Evolutionary conservation across 2,329 filamentous ascomycete species (phyloP).

Genomic region (Penicillium sp.): DNA sequence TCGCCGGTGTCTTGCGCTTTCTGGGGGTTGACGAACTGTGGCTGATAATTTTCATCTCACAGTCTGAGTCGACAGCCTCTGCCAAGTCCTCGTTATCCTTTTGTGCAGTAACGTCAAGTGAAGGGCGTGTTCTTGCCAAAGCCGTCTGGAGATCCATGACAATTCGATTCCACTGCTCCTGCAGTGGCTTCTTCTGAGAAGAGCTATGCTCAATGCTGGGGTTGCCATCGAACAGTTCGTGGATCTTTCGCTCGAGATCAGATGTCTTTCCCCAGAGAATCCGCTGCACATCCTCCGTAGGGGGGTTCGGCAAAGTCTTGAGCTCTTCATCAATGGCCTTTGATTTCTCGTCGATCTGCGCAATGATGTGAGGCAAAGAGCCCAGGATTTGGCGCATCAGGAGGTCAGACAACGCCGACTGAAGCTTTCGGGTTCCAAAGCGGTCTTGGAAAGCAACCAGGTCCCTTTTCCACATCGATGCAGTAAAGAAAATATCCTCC

Average conservation of each 20-base stretch:
- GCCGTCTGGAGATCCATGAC: constrained; percentile 54
- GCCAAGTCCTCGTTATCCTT: constrained; percentile 40
- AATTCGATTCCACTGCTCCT: constrained; percentile 45
- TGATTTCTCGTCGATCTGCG: constrained; percentile 50
- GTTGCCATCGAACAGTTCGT: constrained; percentile 55
- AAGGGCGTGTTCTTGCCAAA: constrained; percentile 46
- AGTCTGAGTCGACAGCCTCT: constrained; percentile 26
- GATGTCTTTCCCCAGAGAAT: constrained; percentile 62
- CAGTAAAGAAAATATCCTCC: constrained; percentile 54
- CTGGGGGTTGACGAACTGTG: not conserved
- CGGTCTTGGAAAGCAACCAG: constrained; percentile 43
- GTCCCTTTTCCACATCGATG: constrained; percentile 47
- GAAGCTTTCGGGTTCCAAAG: constrained; percentile 56
- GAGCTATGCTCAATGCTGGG: constrained; percentile 7
- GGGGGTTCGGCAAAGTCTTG: constrained; percentile 62
- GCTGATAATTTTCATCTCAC: constrained; percentile 21
- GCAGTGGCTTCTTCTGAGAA: constrained; percentile 38
- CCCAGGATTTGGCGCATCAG: constrained; percentile 45
- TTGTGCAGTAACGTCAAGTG: constrained; percentile 29
- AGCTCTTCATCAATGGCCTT: constrained; percentile 57
- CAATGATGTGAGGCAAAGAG: constrained; percentile 36
- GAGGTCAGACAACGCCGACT: constrained; percentile 44
- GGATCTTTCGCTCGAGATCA: constrained; percentile 56
- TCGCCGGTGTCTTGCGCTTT: constrained; percentile 25
- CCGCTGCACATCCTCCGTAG: constrained; percentile 62